phyloP scores from a whole-genome alignment of 306 rosid species.

The Rosa persica region DNA sequence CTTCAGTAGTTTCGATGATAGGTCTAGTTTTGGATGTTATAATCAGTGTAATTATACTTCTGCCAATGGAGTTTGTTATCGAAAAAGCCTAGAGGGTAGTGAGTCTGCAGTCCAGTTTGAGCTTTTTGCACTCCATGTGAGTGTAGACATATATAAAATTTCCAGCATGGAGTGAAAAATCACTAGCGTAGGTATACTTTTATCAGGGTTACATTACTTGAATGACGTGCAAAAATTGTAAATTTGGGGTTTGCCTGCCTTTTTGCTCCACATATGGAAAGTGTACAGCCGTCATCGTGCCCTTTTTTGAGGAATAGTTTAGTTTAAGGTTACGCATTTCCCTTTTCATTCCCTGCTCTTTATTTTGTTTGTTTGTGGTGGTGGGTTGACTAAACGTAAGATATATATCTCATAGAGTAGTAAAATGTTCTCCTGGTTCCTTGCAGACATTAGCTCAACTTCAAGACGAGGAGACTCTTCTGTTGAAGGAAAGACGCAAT shows the following conservation, averaged over 20 bases:
- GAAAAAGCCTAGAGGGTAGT: neutral
- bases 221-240: neutral
- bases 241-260: neutral
- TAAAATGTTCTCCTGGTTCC: conserved; percentile 17
- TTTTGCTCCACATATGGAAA: neutral
- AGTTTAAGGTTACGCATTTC: neutral
- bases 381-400: neutral
- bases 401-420: neutral
- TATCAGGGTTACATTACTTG: neutral
- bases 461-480: conserved; percentile 71
- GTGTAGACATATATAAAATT: neutral
- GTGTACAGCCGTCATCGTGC: neutral
- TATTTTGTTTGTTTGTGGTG: conserved; percentile 1
- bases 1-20: neutral
- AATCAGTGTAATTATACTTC: neutral
- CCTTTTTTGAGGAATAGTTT: neutral
- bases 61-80: neutral
- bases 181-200: neutral
- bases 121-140: neutral
- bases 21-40: neutral
- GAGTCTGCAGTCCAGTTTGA: neutral
- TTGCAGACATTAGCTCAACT: conserved; percentile 78
- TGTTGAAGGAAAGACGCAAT: conserved; percentile 62
- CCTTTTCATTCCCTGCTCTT: neutral
- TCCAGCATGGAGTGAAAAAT: neutral